A percentile compares a stretch with the other conserved stretches of the same genome.
These are phyloP conservation scores for Neurospora cerealis DNA, from an alignment of 495 filamentous ascomycete genomes.

Conservation along the genomic window DNA sequence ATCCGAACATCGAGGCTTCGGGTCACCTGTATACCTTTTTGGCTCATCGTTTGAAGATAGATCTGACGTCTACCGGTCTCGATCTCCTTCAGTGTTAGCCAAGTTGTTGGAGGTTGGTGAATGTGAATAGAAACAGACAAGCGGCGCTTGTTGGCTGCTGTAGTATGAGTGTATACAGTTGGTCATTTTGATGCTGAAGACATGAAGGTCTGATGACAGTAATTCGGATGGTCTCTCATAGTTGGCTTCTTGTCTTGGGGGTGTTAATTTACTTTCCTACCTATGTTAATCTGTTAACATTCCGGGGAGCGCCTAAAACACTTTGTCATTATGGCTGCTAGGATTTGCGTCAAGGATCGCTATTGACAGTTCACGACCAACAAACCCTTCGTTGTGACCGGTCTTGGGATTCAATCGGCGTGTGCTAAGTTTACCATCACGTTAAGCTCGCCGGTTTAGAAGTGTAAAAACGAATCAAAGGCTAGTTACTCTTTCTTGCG, in stretches of 20 bases:
- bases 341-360: not conserved
- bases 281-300: not conserved
- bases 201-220: not conserved
- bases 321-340: not conserved
- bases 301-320: not conserved
- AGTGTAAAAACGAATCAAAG: not conserved
- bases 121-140: not conserved
- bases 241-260: not conserved
- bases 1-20: not conserved
- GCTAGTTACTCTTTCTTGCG: not conserved
- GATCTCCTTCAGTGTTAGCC: not conserved
- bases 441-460: not conserved
- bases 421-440: not conserved
- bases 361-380: not conserved
- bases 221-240: not conserved
- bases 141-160: not conserved
- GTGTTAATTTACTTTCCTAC: not conserved
- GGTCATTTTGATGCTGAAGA: not conserved
- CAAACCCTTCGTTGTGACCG: not conserved
- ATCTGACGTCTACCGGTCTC: not conserved
- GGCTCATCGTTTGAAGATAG: not conserved
- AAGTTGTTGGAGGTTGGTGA: not conserved
- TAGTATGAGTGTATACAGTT: not conserved
- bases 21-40: not conserved
- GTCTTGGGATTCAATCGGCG: not conserved